Evolutionary conservation across 495 filamentous ascomycete genomes (phyloP).

Genomic region (Arthonia radiata): DNA sequence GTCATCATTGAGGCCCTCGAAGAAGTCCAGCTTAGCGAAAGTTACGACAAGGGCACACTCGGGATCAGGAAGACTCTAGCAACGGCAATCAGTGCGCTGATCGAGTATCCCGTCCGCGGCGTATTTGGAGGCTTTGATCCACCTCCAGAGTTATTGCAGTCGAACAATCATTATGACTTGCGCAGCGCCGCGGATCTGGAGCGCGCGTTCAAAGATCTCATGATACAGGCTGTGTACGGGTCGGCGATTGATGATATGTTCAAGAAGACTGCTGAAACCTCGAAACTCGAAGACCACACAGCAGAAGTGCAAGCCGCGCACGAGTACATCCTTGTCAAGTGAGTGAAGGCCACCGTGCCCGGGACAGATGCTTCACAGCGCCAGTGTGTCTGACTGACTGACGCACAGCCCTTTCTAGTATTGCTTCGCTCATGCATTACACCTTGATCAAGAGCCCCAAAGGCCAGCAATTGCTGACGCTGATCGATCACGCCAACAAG

Average conservation of each 20-base stretch:
- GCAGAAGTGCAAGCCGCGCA: slow-evolving; percentile 27
- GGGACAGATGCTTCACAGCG: too few species aligned
- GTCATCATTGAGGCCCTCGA: slow-evolving; percentile 21
- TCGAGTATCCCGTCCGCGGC: slow-evolving; percentile 33
- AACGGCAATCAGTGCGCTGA: slow-evolving; percentile 32
- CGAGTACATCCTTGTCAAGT: slow-evolving; percentile 31
- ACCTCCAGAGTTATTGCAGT: slow-evolving; percentile 8
- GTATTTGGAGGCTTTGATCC: slow-evolving; percentile 23
- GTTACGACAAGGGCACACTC: slow-evolving; percentile 40
- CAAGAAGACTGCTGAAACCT: slow-evolving; percentile 22
- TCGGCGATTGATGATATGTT: slow-evolving; percentile 31
- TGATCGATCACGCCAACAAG: slow-evolving; percentile 29
- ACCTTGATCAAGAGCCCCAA: slow-evolving; percentile 35
- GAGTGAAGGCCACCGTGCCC: slow-evolving; percentile 10
- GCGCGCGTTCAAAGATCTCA: slow-evolving; percentile 28
- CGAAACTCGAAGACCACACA: slow-evolving; percentile 29
- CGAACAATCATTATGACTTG: slow-evolving; percentile 24
- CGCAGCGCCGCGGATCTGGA: slow-evolving; percentile 25
- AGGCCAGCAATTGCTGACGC: slow-evolving; percentile 32
- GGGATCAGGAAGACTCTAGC: slow-evolving; percentile 39
- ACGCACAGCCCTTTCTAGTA: slow-evolving; percentile 12
- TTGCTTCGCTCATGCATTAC: slow-evolving; percentile 39
- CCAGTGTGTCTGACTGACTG: too few species aligned
- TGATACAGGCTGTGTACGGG: slow-evolving; percentile 32
- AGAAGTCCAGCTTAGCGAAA: slow-evolving; percentile 35